These are phyloP conservation scores for Globisporangium sylvaticum DNA, from an alignment of 352 stramenopile genomes.

Conservation along the genomic window DNA sequence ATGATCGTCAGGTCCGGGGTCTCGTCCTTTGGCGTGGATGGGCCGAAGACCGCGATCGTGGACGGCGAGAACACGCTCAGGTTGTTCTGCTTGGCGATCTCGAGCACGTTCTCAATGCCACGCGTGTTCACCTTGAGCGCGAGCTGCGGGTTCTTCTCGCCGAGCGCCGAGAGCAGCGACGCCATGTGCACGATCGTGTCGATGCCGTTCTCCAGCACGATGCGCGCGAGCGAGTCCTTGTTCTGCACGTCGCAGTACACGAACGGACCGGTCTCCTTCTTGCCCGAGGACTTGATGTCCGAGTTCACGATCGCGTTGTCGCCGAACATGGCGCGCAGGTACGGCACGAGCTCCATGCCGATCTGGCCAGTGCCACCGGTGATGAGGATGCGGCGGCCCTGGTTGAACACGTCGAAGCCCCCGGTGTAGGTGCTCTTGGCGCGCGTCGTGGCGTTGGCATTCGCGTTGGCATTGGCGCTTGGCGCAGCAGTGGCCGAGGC, in stretches of 20 bases:
- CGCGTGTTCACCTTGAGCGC: constrained; percentile 88
- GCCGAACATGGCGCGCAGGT: constrained; percentile 64
- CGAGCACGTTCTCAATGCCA: constrained; percentile 88
- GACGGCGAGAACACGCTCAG: constrained; percentile 86
- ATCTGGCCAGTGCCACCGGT: constrained; percentile 83
- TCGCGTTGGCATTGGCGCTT: neutral
- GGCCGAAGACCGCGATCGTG: constrained; percentile 90
- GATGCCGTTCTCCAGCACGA: constrained; percentile 85
- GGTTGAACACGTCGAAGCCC: constrained; percentile 51
- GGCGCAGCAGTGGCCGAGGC: constrained; percentile 7
- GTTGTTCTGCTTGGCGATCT: constrained; percentile 86
- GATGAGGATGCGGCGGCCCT: constrained; percentile 61
- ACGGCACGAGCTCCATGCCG: constrained; percentile 83
- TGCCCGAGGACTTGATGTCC: constrained; percentile 65
- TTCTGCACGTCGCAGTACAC: constrained; percentile 85
- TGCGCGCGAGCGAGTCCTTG: constrained; percentile 64
- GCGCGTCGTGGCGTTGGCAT: constrained; percentile 13
- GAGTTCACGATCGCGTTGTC: constrained; percentile 70
- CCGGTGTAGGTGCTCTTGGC: constrained; percentile 42
- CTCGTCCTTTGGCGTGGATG: constrained; percentile 76
- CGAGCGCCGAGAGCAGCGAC: constrained; percentile 86
- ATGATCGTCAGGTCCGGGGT: constrained; percentile 90
- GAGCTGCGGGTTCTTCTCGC: constrained; percentile 88
- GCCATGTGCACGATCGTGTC: constrained; percentile 91
- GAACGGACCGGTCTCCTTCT: constrained; percentile 52